Conservation (phyloP, 2,329 filamentous ascomycete species). For the Xylaria sp. region DNA sequence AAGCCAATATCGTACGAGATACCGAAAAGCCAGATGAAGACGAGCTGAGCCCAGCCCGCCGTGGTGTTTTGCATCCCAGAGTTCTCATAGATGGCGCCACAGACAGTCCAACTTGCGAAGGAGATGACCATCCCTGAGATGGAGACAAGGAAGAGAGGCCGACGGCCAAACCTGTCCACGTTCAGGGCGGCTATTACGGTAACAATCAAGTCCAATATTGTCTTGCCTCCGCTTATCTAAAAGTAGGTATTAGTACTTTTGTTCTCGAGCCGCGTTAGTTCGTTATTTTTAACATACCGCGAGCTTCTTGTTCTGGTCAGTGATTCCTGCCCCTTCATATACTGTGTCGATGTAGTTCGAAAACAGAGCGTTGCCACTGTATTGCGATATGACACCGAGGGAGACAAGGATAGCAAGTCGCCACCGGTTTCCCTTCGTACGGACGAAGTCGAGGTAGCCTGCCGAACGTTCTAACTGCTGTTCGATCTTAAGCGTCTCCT, state of each 20-base stretch:
- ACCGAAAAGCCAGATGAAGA: constrained; percentile 69
- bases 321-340: constrained; percentile 71
- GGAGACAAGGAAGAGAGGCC: constrained; percentile 64
- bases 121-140: constrained; percentile 61
- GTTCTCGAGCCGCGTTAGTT: constrained; percentile 34
- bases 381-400: constrained; percentile 74
- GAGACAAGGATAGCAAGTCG: constrained; percentile 70
- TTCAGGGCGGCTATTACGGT: constrained; percentile 64
- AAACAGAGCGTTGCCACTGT: constrained; percentile 74
- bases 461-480: constrained; percentile 59
- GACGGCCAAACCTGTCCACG: constrained; percentile 62
- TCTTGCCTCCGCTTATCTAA: constrained; percentile 65
- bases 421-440: constrained; percentile 72
- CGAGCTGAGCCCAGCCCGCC: constrained; percentile 65
- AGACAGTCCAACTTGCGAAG: constrained; percentile 63
- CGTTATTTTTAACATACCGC: constrained; percentile 52
- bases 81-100: constrained; percentile 64
- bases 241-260: constrained; percentile 5
- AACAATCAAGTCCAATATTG: constrained; percentile 67
- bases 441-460: constrained; percentile 70
- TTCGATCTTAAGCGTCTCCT: constrained; percentile 70
- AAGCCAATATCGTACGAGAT: constrained; percentile 71
- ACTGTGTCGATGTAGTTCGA: constrained; percentile 74
- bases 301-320: constrained; percentile 65
- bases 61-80: constrained; percentile 55